Evolutionary conservation across 73 alveolate species (phyloP), one percentile per base, ranked within the genome.

Genomic region (Blepharisma stoltei): DNA sequence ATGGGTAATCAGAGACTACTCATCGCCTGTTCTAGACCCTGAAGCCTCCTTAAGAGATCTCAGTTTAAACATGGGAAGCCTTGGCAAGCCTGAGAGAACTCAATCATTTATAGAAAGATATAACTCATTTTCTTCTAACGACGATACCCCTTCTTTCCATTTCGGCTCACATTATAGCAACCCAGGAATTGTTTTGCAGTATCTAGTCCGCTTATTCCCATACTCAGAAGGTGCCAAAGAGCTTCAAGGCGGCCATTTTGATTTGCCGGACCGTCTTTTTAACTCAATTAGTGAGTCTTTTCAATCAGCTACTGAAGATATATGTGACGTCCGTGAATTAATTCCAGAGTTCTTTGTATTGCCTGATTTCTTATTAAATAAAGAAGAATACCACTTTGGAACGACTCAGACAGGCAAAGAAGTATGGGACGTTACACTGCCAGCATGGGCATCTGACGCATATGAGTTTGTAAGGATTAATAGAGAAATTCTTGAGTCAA

Each of bases 121-220:
- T 4, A 23, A 44, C 11, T 37, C 14, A 71, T 18, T 69, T 47
- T 9, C 71, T 14, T 14, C 23, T 0, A 21, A 69, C 2, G 60
- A 43, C 20, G 67, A 68, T 18, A 78, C 67, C 7, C 92, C 92
- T 11, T 44, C 76, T 45, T 96, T 90, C 86, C 98, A 94, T 78
- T 92, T 90, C 79, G 99, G 99, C 0, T 86, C 97, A 45, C 98
- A 96, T 82, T 96, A 96, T 80, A 88, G 97, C 21, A 91, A 93
- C 87, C 98, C 99, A 32, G 97, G 95, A 48, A 94, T 93, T 25
- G 96, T 94, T 18, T 89, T 95, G 21, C 91, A 91, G 71, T 96
- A 85, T 78, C 81, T 96, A 66, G 79, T 89, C 65, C 89, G 99
- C 67, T 68, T 96, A 54, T 82, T 82, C 71, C 99, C 99, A 20